Evolutionary conservation across 2,329 filamentous ascomycete species (phyloP), one percentile per base, ranked within the genome.

Genomic region (Cyphellophora attinorum): DNA sequence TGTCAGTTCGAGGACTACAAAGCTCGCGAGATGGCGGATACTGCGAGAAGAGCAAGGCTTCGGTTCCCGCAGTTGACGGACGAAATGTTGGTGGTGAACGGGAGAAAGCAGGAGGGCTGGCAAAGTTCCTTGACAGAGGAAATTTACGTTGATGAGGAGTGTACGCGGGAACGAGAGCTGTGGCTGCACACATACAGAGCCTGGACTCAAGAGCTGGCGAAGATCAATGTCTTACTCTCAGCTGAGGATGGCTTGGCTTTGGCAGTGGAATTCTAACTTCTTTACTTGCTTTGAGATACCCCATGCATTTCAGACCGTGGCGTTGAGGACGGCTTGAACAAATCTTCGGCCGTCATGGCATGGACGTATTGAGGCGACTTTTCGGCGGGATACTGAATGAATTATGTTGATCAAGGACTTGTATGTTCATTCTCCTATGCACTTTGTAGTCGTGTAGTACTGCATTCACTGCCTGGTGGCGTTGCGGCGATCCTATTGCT

Each of bases 161-260:
- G 38, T 27, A 39, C 39, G 14, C 45, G 48, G 27, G 47, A 49
- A 33, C 34, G 37, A 36, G 40, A 49, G 33, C 33, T 48, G 41
- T 48, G 45, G 47, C 34, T 43, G 16, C 39, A 42, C 19, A 45
- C 48, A 3, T 44, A 42, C 8, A 38, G 45, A 35, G 48, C 46
- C 28, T 49, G 47, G 47, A 46, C 41, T 5, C 47, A 49, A 35
- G 47, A 49, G 27, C 23, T 49, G 37, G 47, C 42, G 30, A 49
- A 40, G 33, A 30, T 33, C 13, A 37, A 44, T 27, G 43, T 49
- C 8, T 29, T 49, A 17, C 41, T 49, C 3, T 34, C 42, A 8
- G 46, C 47, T 29, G 46, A 49, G 34, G 45, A 49, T 23, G 46
- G 46, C 5, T 35, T 49, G 27, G 46, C 45, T 4, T 31, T 49